phyloP scores from a whole-genome alignment of 371 early-diverging fungal species.

The Mortierella sp. region DNA sequence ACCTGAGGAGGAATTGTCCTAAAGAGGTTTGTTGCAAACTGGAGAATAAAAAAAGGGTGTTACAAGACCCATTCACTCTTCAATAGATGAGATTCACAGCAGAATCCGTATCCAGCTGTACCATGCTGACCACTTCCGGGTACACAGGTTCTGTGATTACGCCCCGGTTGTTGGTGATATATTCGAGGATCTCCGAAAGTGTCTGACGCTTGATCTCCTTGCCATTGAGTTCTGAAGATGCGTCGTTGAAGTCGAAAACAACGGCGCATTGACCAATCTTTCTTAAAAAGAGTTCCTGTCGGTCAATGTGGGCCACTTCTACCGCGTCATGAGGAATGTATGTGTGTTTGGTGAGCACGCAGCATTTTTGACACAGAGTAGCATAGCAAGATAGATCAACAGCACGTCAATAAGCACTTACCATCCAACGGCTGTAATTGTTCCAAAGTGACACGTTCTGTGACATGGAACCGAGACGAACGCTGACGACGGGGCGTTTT shows the following conservation, averaged over 20 bases:
- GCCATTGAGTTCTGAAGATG: slow-evolving; percentile 81
- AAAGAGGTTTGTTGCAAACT: slow-evolving; percentile 92
- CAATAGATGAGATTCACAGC: too few species aligned
- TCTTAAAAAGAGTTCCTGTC: slow-evolving; percentile 81
- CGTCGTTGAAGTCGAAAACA: slow-evolving; percentile 93
- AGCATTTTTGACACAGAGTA: too few species aligned
- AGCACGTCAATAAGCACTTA: too few species aligned
- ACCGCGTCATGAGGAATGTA: too few species aligned
- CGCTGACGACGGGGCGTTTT: slow-evolving; percentile 83
- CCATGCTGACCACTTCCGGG: slow-evolving; percentile 90
- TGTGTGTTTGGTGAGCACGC: too few species aligned
- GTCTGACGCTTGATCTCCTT: slow-evolving; percentile 94
- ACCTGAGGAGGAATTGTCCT: slow-evolving; percentile 93
- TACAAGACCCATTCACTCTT: not conserved
- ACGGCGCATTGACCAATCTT: slow-evolving; percentile 90
- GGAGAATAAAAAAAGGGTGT: not conserved
- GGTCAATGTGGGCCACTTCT: slow-evolving; percentile 76
- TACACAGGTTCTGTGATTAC: slow-evolving; percentile 87
- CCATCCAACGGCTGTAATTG: slow-evolving; percentile 78
- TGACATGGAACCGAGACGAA: slow-evolving; percentile 84
- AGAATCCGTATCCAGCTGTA: slow-evolving; percentile 54
- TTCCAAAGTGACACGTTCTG: slow-evolving; percentile 80
- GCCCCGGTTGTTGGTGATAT: slow-evolving; percentile 83
- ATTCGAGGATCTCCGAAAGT: slow-evolving; percentile 90
- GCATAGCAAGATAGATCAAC: too few species aligned